Evolutionary conservation across 1,139 yeast species (phyloP).

Genomic region (Candida glucosophila): DNA sequence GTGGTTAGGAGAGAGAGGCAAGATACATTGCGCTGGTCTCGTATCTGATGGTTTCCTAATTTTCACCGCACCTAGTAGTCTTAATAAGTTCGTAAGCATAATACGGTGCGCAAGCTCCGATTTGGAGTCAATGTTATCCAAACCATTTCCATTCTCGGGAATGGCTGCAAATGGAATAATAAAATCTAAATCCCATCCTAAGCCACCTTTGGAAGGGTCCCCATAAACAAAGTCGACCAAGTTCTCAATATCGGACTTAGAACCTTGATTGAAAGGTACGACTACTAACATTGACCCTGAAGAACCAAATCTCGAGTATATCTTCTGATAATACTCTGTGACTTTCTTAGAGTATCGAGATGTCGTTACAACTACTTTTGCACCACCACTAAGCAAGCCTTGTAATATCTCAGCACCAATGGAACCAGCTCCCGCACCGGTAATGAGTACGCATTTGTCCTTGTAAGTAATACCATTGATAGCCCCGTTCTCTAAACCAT

Average conservation of each 20-base stretch:
- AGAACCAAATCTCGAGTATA: conserved; percentile 90
- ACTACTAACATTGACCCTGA: conserved; percentile 86
- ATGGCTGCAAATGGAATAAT: conserved; percentile 97
- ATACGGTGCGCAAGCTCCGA: conserved; percentile 97
- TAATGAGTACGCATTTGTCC: conserved; percentile 80
- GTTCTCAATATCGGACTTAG: conserved; percentile 85
- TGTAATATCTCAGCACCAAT: conserved; percentile 96
- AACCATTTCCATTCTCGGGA: conserved; percentile 95
- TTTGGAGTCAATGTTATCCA: conserved; percentile 86
- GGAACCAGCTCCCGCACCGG: conserved; percentile 99
- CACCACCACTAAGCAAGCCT: conserved; percentile 96
- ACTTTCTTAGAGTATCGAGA: conserved; percentile 91
- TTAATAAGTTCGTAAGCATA: conserved; percentile 90
- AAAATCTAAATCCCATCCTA: conserved; percentile 96
- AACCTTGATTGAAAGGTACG: conserved; percentile 98
- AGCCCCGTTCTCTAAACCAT: conserved; percentile 89
- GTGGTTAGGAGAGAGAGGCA: conserved; percentile 96
- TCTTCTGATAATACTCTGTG: conserved; percentile 89
- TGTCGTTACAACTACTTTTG: conserved; percentile 92
- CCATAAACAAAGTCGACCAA: conserved; percentile 80
- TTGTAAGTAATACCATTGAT: conserved; percentile 85
- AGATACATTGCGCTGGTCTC: conserved; percentile 94
- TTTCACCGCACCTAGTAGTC: conserved; percentile 88
- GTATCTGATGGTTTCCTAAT: conserved; percentile 80
- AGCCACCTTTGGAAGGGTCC: conserved; percentile 76